Base-by-base conservation (phyloP, 208 protist species). In the Spongospora subterranea region DNA sequence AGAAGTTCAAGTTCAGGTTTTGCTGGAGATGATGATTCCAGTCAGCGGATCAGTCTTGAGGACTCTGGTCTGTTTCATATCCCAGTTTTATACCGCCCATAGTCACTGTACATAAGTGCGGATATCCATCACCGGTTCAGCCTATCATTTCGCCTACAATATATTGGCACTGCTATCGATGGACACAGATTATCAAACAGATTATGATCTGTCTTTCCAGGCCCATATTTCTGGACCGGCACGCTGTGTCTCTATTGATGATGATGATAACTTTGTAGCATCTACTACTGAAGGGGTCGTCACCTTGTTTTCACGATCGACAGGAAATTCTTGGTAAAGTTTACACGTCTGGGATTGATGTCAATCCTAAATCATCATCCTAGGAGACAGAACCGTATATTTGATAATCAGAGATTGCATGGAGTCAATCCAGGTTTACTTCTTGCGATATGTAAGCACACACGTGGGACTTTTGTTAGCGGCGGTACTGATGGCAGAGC, bases 141-240 rank as follows among this genome's bases (percentile, higher is more conserved):
- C n/a, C n/a, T n/a, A n/a, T n/a, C n/a, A n/a, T n/a, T n/a, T n/a
- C n/a, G n/a, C n/a, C n/a, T n/a, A n/a, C n/a, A n/a, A n/a, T n/a
- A n/a, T n/a, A n/a, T n/a, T n/a, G n/a, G n/a, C n/a, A n/a, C n/a
- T n/a, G n/a, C n/a, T n/a, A n/a, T n/a, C n/a, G n/a, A n/a, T n/a
- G n/a, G n/a, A n/a, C n/a, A 60, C 13, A 6, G 50, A 60, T 60
- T 60, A 6, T 6, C 13, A 24, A 60, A 24, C 50, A 24, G 24
- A 29, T 60, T 82, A 82, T 43, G 71, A 82, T 6, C n/a, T 82
- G n/a, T 82, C 71, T 6, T 82, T 82, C 71, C 35, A 35, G 35
- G 71, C 35, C 6, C 71, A 82, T 6, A 6, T 82, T 6, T 13
- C 6, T 20, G 71, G 71, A 6, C 11, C 6, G 6, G 71, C 71